These are phyloP conservation scores for Myrica gale DNA, from an alignment of 306 rosid species.

Conservation along the genomic window DNA sequence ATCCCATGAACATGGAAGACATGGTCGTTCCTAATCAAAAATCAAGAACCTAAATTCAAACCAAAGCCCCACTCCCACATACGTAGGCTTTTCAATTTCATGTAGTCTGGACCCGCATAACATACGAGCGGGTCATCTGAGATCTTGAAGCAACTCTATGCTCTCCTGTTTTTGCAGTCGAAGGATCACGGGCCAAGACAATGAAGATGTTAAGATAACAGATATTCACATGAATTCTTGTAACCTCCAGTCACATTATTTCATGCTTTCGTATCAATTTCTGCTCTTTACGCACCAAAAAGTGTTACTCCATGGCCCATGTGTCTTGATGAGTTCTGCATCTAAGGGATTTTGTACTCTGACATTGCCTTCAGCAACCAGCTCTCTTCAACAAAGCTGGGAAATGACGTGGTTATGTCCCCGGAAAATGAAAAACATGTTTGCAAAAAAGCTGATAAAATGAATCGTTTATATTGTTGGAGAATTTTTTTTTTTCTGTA, in stretches of 20 bases:
- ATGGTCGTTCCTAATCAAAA: constrained; percentile 31
- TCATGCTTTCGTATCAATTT: neutral
- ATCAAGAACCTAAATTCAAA: too few species aligned
- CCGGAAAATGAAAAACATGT: constrained; percentile 31
- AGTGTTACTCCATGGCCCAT: too few species aligned
- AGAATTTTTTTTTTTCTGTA: too few species aligned
- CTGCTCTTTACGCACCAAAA: neutral
- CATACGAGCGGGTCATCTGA: neutral
- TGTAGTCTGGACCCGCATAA: too few species aligned
- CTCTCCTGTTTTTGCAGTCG: neutral
- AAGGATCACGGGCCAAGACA: too few species aligned
- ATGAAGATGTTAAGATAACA: too few species aligned
- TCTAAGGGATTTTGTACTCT: neutral
- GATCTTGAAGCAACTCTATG: neutral
- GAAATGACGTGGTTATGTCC: constrained; percentile 46
- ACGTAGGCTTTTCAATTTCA: too few species aligned
- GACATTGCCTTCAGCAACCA: constrained; percentile 1
- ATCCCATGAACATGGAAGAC: constrained; percentile 72
- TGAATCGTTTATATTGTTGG: neutral
- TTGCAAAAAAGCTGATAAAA: neutral
- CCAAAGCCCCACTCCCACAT: too few species aligned
- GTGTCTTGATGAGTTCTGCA: neutral
- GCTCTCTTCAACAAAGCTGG: constrained; percentile 37
- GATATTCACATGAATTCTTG: neutral
- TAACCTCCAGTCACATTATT: neutral